Conservation (phyloP, 352 stramenopile genomes). For the Hyaloperonospora arabidopsidis region DNA sequence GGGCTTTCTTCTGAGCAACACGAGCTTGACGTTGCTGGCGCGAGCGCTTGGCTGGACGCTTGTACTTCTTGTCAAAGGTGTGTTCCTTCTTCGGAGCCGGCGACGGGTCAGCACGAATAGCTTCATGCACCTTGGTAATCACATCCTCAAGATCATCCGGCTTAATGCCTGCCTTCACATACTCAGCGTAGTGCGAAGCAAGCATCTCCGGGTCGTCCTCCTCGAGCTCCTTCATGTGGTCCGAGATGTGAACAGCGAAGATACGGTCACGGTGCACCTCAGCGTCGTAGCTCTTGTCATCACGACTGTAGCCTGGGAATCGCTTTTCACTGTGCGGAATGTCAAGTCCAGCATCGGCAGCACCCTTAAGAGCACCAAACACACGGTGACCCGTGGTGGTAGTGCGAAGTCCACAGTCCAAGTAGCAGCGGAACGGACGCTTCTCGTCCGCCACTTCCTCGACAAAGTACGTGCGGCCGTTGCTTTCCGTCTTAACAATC, state of each 20-base stretch:
- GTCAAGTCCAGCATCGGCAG: slow-evolving; percentile 96
- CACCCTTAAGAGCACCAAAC: slow-evolving; percentile 98
- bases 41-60: slow-evolving; percentile 89
- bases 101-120: slow-evolving; percentile 95
- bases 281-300: slow-evolving; percentile 98
- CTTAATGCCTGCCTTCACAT: slow-evolving; percentile 89
- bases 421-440: slow-evolving; percentile 94
- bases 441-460: slow-evolving; percentile 97
- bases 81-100: slow-evolving; percentile 89
- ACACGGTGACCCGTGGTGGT: slow-evolving; percentile 98
- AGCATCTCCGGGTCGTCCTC: slow-evolving; percentile 99
- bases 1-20: slow-evolving; percentile 96
- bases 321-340: slow-evolving; percentile 98
- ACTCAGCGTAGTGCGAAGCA: slow-evolving; percentile 94
- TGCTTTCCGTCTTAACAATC: slow-evolving; percentile 90
- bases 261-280: slow-evolving; percentile 97
- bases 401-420: slow-evolving; percentile 96
- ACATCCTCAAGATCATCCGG: slow-evolving; percentile 89
- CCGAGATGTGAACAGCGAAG: slow-evolving; percentile 95
- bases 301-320: slow-evolving; percentile 98
- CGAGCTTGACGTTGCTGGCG: slow-evolving; percentile 92
- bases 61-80: slow-evolving; percentile 92
- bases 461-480: slow-evolving; percentile 98
- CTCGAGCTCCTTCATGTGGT: slow-evolving; percentile 99
- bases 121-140: slow-evolving; percentile 93